Evolutionary conservation across 345 rosid genomes (phyloP).

Genomic region (Mercurialis annua): DNA sequence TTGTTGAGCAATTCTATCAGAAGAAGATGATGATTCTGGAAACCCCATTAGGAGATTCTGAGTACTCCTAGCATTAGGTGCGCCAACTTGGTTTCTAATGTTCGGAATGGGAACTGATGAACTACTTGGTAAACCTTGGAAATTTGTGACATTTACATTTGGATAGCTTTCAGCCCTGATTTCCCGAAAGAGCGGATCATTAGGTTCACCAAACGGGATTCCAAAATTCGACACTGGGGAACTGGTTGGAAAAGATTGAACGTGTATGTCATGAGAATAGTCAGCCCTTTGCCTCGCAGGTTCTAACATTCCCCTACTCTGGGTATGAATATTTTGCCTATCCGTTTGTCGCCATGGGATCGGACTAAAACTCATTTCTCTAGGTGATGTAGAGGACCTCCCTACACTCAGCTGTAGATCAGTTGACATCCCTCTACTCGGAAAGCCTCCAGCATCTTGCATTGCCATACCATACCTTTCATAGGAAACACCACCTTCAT

Average conservation of each 20-base stretch:
- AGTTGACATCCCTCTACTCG: constrained; percentile 5
- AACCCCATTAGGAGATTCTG: not conserved
- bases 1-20: constrained; percentile 13
- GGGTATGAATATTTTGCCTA: not conserved
- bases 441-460: not conserved
- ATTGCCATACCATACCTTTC: not conserved
- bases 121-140: constrained; percentile 13
- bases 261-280: no score
- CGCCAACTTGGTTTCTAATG: constrained; percentile 12
- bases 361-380: not conserved
- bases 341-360: constrained; percentile 2
- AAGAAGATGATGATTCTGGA: constrained; percentile 22
- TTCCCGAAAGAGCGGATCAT: no score
- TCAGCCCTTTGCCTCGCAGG: no score
- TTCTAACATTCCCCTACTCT: constrained; percentile 9
- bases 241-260: no score
- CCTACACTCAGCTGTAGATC: not conserved
- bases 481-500: constrained; percentile 11
- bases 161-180: constrained; percentile 4
- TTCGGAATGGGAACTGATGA: constrained; percentile 13
- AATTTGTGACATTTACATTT: constrained; percentile 9
- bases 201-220: no score
- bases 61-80: constrained; percentile 16
- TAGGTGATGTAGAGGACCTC: constrained; percentile 5
- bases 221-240: no score